Conservation (phyloP, 768 basidiomycete genomes). For the Boletus sp. region DNA sequence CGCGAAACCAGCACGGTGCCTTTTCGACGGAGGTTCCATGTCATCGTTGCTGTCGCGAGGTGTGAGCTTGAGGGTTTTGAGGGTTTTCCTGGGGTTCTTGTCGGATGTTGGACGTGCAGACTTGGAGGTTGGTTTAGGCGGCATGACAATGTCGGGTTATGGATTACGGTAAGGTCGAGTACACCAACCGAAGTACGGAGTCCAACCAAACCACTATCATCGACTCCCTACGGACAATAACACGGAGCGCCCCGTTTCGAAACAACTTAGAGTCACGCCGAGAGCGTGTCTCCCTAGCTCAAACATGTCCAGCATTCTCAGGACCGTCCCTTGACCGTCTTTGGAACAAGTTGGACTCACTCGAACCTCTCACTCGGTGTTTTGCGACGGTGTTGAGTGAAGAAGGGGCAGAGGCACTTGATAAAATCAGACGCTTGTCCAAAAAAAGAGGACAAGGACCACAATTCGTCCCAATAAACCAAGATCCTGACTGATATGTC, state of each 20-base stretch:
- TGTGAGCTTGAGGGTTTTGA: slow-evolving; percentile 26
- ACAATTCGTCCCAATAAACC: too few species aligned
- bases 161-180: background rate
- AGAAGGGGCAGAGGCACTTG: background rate
- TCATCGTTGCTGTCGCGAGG: slow-evolving; percentile 10
- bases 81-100: slow-evolving; percentile 11
- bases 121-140: slow-evolving; percentile 16
- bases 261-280: background rate
- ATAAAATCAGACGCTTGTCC: too few species aligned
- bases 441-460: too few species aligned
- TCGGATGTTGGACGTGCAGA: slow-evolving; percentile 3
- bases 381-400: background rate
- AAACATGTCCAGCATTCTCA: slow-evolving; percentile 1
- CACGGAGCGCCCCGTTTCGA: background rate
- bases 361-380: slow-evolving; percentile 1
- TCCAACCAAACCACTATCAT: background rate
- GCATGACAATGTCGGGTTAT: slow-evolving; percentile 7
- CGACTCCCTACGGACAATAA: background rate
- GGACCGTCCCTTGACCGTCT: slow-evolving; percentile 3
- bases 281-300: background rate
- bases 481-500: too few species aligned
- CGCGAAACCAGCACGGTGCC: slow-evolving; percentile 6
- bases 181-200: background rate
- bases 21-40: slow-evolving; percentile 22
- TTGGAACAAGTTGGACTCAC: slow-evolving; percentile 1